Base-by-base conservation (phyloP, 805 yeast genomes). In the Candida tammaniensis region DNA sequence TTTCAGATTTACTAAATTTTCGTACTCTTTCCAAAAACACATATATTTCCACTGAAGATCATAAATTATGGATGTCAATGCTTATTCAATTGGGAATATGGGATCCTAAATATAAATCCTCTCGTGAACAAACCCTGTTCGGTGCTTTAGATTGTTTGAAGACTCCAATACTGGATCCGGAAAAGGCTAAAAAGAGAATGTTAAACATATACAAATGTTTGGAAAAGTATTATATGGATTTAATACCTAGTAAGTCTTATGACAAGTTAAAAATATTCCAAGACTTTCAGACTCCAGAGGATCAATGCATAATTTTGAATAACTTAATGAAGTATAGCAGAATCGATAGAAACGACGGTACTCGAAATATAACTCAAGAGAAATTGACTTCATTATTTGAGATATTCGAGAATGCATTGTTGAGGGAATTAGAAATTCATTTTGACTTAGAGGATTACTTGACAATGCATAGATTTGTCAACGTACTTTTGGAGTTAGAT, bases 401-500 rank as follows among this genome's bases (percentile, higher is more conserved):
- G 48, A 64, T 85, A 13, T 85, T 86, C 51, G 81, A 82, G 25
- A 82, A 74, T 51, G 85, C 93, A 0, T 68, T 83, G 6, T 53
- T 86, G 11, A 57, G 77, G 29, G 94, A 86, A 51, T 68, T 85
- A 39, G 89, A 83, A 33, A 56, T 68, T 19, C 80, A 72, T 41
- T 70, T 72, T 39, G 76, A 72, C 27, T 49, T 65, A 2, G 58
- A 65, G 27, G 76, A 79, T 24, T 74, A 57, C 43, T 54, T 48
- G 3, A 54, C 55, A 14, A 66, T 74, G 10, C 51, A 51, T 17
- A 37, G 47, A 17, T 68, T 64, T 41, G 68, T 65, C 4, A 35
- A 48, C 27, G 62, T 68, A 11, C 46, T 68, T 40, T 51, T 58
- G 6, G 57, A 52, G 14, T 50, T 68, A 38, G 52, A 59, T 13